A percentile compares a stretch with the other conserved stretches of the same genome.
phyloP scores from a whole-genome alignment of 192 early-diverging fungal species.

The Paraglomus occultum region DNA sequence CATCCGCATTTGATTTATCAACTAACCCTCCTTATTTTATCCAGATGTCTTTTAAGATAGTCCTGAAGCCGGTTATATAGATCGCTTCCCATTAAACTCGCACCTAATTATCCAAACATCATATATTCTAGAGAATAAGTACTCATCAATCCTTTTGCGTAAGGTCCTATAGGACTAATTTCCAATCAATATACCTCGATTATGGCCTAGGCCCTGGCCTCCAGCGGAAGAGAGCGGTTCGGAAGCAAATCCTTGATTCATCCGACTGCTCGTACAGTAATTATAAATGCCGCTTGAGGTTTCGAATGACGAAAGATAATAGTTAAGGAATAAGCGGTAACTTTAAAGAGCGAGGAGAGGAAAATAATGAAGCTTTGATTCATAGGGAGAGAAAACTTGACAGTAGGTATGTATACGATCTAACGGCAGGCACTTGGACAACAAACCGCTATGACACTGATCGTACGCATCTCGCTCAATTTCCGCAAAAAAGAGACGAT shows the following conservation, averaged over 20 bases:
- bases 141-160: neutral
- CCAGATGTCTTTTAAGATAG: conserved; percentile 57
- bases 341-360: too few species aligned
- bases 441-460: neutral
- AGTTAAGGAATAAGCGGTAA: neutral
- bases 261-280: conserved; percentile 61
- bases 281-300: conserved; percentile 65
- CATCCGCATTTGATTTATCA: too few species aligned
- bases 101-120: conserved; percentile 34
- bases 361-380: neutral
- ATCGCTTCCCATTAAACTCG: conserved; percentile 56
- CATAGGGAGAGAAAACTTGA: neutral
- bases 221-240: conserved; percentile 21
- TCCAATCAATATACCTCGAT: conserved; percentile 19
- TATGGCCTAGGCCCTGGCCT: conserved; percentile 17
- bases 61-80: conserved; percentile 49
- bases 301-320: neutral
- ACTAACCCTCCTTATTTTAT: conserved; percentile 42
- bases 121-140: neutral
- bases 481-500: neutral
- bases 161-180: neutral
- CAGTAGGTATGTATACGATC: neutral
- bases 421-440: neutral
- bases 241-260: conserved; percentile 29
- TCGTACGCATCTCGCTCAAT: neutral